Evolutionary conservation across 1,139 yeast genomes (phyloP).

Genomic region (Candida anutae): DNA sequence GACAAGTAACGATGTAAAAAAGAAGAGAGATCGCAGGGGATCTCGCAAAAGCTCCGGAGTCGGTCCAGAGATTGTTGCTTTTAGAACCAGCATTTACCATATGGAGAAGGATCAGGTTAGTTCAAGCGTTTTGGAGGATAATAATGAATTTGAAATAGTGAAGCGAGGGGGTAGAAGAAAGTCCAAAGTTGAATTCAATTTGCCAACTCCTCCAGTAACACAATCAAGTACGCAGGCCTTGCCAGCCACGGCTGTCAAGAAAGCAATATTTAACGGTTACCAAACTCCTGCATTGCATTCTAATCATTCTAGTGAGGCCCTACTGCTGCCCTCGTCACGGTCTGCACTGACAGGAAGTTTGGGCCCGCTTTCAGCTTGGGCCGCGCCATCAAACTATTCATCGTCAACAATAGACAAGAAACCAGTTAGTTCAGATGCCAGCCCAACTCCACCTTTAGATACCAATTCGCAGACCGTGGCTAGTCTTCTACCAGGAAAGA

Average conservation of each 20-base stretch:
- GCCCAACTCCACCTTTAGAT: slow-evolving; percentile 2
- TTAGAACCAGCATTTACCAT: slow-evolving; percentile 15
- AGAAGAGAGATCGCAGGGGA: slow-evolving; percentile 12
- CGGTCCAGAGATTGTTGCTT: slow-evolving; percentile 13
- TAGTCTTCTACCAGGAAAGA: slow-evolving; percentile 11
- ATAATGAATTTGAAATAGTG: slow-evolving; percentile 26
- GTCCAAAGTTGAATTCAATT: slow-evolving; percentile 7
- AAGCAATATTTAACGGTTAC: too few relatives aligned
- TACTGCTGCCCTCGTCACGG: not conserved
- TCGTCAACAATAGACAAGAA: not conserved
- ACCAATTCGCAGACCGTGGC: not conserved
- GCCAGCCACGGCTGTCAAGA: slow-evolving; percentile 1
- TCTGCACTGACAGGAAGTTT: slow-evolving; percentile 6
- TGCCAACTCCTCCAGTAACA: slow-evolving; percentile 6
- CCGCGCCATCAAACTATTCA: slow-evolving; percentile 12
- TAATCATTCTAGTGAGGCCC: not conserved
- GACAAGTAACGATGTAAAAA: slow-evolving; percentile 9
- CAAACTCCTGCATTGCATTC: slow-evolving; percentile 1
- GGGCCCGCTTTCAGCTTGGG: slow-evolving; percentile 28
- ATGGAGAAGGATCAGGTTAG: slow-evolving; percentile 16
- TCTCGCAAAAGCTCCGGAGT: slow-evolving; percentile 25
- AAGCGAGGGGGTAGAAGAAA: slow-evolving; percentile 15
- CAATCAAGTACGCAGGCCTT: slow-evolving; percentile 1
- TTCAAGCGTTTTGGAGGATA: slow-evolving; percentile 19
- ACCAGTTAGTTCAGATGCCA: not conserved